phyloP scores from a whole-genome alignment of 2,329 filamentous ascomycete species.

The Hirsutella minnesotensis region DNA sequence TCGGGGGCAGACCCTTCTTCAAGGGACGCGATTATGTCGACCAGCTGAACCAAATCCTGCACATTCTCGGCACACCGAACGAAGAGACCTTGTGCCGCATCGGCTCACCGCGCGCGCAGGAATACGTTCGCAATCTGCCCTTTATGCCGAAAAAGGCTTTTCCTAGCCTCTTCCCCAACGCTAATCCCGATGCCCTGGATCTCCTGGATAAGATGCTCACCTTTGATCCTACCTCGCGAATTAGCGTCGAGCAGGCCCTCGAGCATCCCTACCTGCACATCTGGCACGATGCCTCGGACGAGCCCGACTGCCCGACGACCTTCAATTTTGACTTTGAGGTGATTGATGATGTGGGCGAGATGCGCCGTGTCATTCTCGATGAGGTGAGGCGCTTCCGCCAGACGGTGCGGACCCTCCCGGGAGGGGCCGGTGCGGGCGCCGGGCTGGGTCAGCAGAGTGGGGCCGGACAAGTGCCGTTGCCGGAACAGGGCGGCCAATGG shows the following conservation, averaged over 20 bases:
- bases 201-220: conserved; percentile 95
- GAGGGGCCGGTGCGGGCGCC: conserved; percentile 17
- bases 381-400: conserved; percentile 82
- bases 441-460: conserved; percentile 24
- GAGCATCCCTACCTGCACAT: conserved; percentile 95
- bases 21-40: conserved; percentile 99
- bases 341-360: conserved; percentile 87
- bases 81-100: conserved; percentile 91
- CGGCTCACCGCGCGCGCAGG: conserved; percentile 87
- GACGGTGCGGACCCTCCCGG: conserved; percentile 39
- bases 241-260: conserved; percentile 87
- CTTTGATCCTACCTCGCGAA: conserved; percentile 87
- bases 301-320: conserved; percentile 82
- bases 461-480: conserved; percentile 39
- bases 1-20: conserved; percentile 95
- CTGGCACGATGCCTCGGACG: conserved; percentile 96
- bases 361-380: conserved; percentile 95
- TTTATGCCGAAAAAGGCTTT: conserved; percentile 93
- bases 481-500: conserved; percentile 39
- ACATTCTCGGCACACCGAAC: conserved; percentile 93
- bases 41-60: conserved; percentile 97
- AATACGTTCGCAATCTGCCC: conserved; percentile 94
- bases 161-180: conserved; percentile 77
- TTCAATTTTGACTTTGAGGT: conserved; percentile 99
- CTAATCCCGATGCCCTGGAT: conserved; percentile 91